phyloP scores from a whole-genome alignment of 257 asterid genomes.

The Lithospermum erythrorhizon region DNA sequence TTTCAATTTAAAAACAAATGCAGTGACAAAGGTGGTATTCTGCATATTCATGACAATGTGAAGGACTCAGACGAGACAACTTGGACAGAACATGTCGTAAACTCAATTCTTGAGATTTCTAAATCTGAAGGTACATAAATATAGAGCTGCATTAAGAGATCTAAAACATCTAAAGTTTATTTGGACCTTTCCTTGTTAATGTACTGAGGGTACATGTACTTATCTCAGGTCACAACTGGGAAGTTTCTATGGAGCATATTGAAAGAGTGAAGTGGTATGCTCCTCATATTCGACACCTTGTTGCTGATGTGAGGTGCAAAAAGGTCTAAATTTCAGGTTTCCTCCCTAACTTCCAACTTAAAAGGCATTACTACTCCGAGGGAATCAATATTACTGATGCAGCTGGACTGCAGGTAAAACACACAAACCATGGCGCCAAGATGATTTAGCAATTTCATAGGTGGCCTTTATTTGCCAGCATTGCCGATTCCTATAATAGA shows the following conservation, averaged over 20 bases:
- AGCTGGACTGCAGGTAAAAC: too few relatives aligned
- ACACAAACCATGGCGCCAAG: too few relatives aligned
- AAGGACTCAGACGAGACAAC: constrained; percentile 63
- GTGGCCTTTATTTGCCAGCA: too few relatives aligned
- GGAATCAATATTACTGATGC: not conserved
- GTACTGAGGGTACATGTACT: not conserved
- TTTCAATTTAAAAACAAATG: constrained; percentile 5
- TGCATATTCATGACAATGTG: constrained; percentile 82
- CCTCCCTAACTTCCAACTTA: not conserved
- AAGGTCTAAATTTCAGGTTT: not conserved
- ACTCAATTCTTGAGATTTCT: constrained; percentile 49
- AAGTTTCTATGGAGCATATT: constrained; percentile 50
- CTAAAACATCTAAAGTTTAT: not conserved
- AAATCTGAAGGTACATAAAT: constrained; percentile 44
- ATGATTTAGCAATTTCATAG: too few relatives aligned
- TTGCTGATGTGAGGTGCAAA: constrained; percentile 65
- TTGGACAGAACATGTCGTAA: constrained; percentile 48
- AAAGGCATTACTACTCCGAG: not conserved
- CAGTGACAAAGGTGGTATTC: constrained; percentile 72
- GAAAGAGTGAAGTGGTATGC: constrained; percentile 98
- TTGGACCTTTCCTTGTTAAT: not conserved
- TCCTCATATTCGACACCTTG: constrained; percentile 87
- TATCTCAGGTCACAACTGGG: constrained; percentile 60
- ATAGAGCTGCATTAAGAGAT: not conserved
- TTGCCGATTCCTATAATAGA: too few relatives aligned